Percentiles rank a stretch among this genome's conserved stretches.
Evolutionary conservation across 352 stramenopile species (phyloP).

Genomic region (Phytopythium helicoides): DNA sequence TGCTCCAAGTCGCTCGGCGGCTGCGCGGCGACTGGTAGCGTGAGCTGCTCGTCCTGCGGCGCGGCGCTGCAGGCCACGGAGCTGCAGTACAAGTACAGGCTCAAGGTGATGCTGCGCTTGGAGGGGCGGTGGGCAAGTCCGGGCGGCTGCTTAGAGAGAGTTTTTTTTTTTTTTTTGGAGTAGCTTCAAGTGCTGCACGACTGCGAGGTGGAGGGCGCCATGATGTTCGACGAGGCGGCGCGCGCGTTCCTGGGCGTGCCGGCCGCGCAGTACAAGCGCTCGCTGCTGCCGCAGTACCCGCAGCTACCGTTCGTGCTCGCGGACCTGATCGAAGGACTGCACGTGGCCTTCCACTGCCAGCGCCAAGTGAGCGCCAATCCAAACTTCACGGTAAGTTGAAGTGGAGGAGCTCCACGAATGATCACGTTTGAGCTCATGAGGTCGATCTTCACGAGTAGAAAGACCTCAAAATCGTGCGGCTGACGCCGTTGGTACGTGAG

Average conservation of each 20-base stretch:
- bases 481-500: constrained; percentile 35
- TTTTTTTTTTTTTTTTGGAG: not conserved
- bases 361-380: constrained; percentile 10
- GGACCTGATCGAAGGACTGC: constrained; percentile 49
- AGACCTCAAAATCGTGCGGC: constrained; percentile 45
- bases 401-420: constrained; percentile 7
- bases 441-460: too few species aligned
- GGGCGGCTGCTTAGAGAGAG: too few species aligned
- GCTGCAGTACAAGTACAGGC: constrained; percentile 46
- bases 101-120: constrained; percentile 27
- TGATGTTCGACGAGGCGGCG: constrained; percentile 54
- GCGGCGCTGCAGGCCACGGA: constrained; percentile 11
- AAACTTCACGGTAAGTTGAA: constrained; percentile 9
- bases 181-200: constrained; percentile 42
- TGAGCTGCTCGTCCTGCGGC: constrained; percentile 33
- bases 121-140: too few species aligned
- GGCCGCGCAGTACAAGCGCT: constrained; percentile 19
- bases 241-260: constrained; percentile 32
- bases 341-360: constrained; percentile 46
- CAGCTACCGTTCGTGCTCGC: constrained; percentile 38
- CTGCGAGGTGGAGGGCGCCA: constrained; percentile 24
- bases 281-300: constrained; percentile 37
- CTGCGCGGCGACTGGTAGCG: constrained; percentile 10
- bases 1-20: constrained; percentile 38
- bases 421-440: too few species aligned